phyloP scores from a whole-genome alignment of 2,329 filamentous ascomycete species.

The Elsinoe batatas region DNA sequence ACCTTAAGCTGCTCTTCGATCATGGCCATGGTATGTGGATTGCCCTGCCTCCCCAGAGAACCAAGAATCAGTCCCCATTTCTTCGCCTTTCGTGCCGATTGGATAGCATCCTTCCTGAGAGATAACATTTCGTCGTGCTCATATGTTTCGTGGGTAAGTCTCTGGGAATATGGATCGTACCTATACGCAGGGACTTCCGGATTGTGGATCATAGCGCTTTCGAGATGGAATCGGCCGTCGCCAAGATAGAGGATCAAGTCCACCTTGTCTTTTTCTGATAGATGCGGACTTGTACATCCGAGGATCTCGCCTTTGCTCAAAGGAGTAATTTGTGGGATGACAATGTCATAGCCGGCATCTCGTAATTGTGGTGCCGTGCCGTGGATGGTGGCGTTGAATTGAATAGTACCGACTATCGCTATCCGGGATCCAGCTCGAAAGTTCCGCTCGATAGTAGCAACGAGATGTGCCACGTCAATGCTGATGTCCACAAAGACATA shows the following conservation, averaged over 20 bases:
- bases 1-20: slow-evolving; percentile 69
- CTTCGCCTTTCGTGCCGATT: slow-evolving; percentile 60
- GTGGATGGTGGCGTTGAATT: slow-evolving; percentile 96
- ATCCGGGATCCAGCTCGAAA: slow-evolving; percentile 78
- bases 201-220: slow-evolving; percentile 99
- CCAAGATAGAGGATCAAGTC: slow-evolving; percentile 82
- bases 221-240: slow-evolving; percentile 89
- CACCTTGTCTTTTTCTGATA: slow-evolving; percentile 47
- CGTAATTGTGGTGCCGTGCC: slow-evolving; percentile 69
- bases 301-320: slow-evolving; percentile 92
- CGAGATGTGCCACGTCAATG: slow-evolving; percentile 80
- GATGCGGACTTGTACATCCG: slow-evolving; percentile 83
- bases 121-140: slow-evolving; percentile 84
- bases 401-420: slow-evolving; percentile 91
- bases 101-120: slow-evolving; percentile 67
- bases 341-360: slow-evolving; percentile 69
- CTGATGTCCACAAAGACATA: slow-evolving; percentile 98
- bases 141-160: slow-evolving; percentile 83
- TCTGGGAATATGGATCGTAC: slow-evolving; percentile 92
- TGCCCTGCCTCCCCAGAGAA: slow-evolving; percentile 84
- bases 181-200: slow-evolving; percentile 81
- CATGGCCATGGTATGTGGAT: slow-evolving; percentile 79
- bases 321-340: slow-evolving; percentile 87
- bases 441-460: slow-evolving; percentile 80
- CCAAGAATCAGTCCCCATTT: slow-evolving; percentile 96